Conservation (phyloP, 1,139 yeast species). For the Pichia sp. region DNA sequence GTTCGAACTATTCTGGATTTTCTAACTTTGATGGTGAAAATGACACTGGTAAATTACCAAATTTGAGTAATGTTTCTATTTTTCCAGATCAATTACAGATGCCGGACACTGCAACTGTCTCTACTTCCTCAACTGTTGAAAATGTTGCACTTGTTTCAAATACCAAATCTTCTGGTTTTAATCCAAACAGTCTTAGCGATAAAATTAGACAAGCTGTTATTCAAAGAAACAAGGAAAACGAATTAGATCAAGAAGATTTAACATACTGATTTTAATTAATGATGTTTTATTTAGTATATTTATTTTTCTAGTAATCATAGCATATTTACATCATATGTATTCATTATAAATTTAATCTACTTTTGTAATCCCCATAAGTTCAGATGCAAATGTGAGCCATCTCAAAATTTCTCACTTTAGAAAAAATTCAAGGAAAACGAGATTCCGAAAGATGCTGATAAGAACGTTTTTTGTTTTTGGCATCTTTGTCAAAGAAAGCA, state of each 20-base stretch:
- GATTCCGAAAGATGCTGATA: neutral
- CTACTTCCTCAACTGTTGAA: slow-evolving; percentile 9
- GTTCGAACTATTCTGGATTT: slow-evolving; percentile 27
- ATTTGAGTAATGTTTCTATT: slow-evolving; percentile 27
- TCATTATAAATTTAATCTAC: no score
- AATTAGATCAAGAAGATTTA: neutral
- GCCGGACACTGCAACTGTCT: slow-evolving; percentile 7
- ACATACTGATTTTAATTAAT: no score
- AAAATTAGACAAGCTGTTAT: slow-evolving; percentile 22
- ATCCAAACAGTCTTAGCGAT: slow-evolving; percentile 9
- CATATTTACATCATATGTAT: no score
- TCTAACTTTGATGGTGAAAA: slow-evolving; percentile 18
- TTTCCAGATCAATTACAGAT: slow-evolving; percentile 25
- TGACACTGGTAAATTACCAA: slow-evolving; percentile 21
- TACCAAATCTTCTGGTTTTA: slow-evolving; percentile 9
- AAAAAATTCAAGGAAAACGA: no score
- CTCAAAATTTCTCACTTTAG: no score
- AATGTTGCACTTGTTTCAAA: neutral
- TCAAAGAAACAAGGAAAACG: slow-evolving; percentile 17
- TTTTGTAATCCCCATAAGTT: no score
- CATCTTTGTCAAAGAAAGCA: no score
- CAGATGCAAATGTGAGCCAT: no score
- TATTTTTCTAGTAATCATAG: no score
- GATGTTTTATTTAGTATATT: no score
- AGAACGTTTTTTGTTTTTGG: no score